Evolutionary conservation across 2,329 filamentous ascomycete species (phyloP), one percentile per base, ranked within the genome.

Genomic region (Apiospora rasikravindrae): DNA sequence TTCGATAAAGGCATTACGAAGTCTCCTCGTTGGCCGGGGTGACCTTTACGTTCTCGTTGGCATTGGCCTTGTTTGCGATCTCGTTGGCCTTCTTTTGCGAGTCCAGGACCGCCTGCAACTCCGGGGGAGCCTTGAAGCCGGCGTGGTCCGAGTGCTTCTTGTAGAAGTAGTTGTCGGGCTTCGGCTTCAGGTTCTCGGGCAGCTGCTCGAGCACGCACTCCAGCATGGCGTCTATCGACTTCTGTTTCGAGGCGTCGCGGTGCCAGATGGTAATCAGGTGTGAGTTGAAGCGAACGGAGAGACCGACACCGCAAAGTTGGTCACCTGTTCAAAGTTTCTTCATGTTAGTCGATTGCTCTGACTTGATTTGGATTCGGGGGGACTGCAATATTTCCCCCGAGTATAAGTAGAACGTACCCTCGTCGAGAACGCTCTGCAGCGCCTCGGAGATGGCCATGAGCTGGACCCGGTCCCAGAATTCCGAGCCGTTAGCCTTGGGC

Each of bases 211-310:
- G 85, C 70, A 98, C 91, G 67, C 90, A 92, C 74, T 89, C 85
- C 68, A 95, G 87, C 73, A 98, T 88, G 74, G 87, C 89, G 80
- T 96, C 91, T 76, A 96, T 89, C 7, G 94, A 96, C 76, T 89
- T 90, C 79, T 94, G 88, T 83, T 96, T 95, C 73, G 90, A 91
- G 29, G 92, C 91, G 79, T 97, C 93, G 74, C 96, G 94, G 84
- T 98, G 96, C 96, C 96, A 98, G 79, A 98, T 90, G 77, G 93
- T 93, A 80, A 98, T 92, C 76, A 98, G 90, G 81, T 96, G 92
- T 42, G 92, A 93, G 84, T 95, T 97, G 88, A 96, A 97, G 78
- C 95, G 92, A 72, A 96, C 93, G 1, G 93, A 95, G 75, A 96
- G 91, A 57, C 93, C 94, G 67, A 98, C 91, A 69, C 96, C 96